A percentile compares a stretch with the other conserved stretches of the same genome.
Conservation (phyloP, 2,329 filamentous ascomycete species). For the Neonectria punicea region DNA sequence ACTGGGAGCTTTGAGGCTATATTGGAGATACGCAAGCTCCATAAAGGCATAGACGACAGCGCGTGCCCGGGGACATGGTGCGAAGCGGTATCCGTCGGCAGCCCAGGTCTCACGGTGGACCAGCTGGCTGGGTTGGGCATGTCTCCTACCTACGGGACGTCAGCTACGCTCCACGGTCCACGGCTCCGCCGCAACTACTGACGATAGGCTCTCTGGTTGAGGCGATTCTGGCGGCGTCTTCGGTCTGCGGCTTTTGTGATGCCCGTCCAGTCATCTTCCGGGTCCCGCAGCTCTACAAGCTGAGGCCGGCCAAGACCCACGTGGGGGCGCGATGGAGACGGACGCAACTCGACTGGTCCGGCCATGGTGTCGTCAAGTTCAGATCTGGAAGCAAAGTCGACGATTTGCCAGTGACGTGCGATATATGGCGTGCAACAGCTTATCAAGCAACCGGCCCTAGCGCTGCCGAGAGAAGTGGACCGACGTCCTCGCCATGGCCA, state of each 20-base stretch:
- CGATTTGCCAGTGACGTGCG: not conserved
- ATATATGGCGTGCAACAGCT: constrained; percentile 12
- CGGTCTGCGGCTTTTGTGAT: constrained; percentile 36
- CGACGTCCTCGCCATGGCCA: constrained; percentile 6
- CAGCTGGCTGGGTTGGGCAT: not conserved
- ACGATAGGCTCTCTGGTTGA: constrained; percentile 40
- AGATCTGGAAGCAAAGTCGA: constrained; percentile 1
- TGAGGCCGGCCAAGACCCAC: constrained; percentile 23
- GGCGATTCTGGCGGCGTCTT: constrained; percentile 38
- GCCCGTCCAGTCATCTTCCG: constrained; percentile 40
- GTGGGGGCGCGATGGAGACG: constrained; percentile 5
- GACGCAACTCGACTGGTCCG: constrained; percentile 3
- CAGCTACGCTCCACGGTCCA: not conserved
- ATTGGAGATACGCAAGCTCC: constrained; percentile 33
- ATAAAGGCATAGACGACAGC: constrained; percentile 33
- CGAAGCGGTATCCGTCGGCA: constrained; percentile 16
- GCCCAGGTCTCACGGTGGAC: not conserved
- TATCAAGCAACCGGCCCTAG: constrained; percentile 9
- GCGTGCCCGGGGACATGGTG: constrained; percentile 13
- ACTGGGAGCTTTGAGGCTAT: constrained; percentile 28
- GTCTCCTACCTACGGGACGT: constrained; percentile 3
- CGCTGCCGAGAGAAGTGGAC: not conserved
- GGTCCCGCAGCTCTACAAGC: constrained; percentile 26
- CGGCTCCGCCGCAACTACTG: constrained; percentile 12
- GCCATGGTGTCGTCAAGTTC: not conserved